phyloP scores from a whole-genome alignment of 768 basidiomycete genomes.

The Sporobolomyces roseus region DNA sequence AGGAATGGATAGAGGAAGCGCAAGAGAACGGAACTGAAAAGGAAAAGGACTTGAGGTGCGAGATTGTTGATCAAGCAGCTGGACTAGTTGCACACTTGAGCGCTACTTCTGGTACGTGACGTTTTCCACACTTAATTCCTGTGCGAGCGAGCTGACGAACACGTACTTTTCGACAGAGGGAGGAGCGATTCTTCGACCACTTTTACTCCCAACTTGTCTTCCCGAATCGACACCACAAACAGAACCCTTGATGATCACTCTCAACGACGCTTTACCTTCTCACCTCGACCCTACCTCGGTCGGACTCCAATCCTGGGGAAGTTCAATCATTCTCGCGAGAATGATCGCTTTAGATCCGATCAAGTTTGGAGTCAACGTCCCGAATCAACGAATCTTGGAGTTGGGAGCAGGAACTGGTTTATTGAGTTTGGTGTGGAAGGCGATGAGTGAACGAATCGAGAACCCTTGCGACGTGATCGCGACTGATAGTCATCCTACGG shows the following conservation, averaged over 20 bases:
- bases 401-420: slow-evolving; percentile 81
- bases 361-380: slow-evolving; percentile 47
- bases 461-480: slow-evolving; percentile 55
- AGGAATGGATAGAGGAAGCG: slow-evolving; percentile 21
- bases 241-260: slow-evolving; percentile 43
- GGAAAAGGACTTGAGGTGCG: slow-evolving; percentile 9
- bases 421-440: slow-evolving; percentile 58
- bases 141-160: too few species aligned
- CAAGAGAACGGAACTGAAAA: slow-evolving; percentile 1
- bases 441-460: slow-evolving; percentile 31
- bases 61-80: slow-evolving; percentile 30
- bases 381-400: slow-evolving; percentile 59
- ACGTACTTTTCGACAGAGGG: background rate
- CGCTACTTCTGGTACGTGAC: slow-evolving; percentile 27
- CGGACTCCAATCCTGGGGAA: slow-evolving; percentile 80
- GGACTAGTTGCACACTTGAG: slow-evolving; percentile 21
- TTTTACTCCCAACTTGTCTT: slow-evolving; percentile 36
- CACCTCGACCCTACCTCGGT: slow-evolving; percentile 55
- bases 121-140: too few species aligned
- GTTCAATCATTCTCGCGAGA: slow-evolving; percentile 67
- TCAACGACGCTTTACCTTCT: slow-evolving; percentile 69
- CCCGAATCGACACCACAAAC: slow-evolving; percentile 12
- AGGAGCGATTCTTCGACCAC: slow-evolving; percentile 33
- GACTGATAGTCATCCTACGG: slow-evolving; percentile 73
- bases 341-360: slow-evolving; percentile 57